A percentile compares a stretch with the other conserved stretches of the same genome.
phyloP scores from a whole-genome alignment of 345 rosid genomes.

The Eutrema heterophyllum region DNA sequence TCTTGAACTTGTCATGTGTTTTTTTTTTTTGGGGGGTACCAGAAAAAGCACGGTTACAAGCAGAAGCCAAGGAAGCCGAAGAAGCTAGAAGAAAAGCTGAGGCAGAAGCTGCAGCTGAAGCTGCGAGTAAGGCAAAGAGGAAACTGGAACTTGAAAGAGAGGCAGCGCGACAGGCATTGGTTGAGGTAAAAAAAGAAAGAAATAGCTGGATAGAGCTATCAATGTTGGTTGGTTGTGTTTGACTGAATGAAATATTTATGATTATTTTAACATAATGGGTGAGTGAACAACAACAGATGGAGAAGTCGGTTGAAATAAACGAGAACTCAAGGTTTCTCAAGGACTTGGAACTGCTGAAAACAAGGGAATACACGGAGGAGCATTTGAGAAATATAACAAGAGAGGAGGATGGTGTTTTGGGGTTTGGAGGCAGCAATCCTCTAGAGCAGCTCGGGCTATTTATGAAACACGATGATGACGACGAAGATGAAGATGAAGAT shows the following conservation, averaged over 20 bases:
- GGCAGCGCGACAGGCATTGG: constrained; percentile 79
- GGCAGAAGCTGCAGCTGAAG: constrained; percentile 58
- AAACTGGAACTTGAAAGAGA: constrained; percentile 75
- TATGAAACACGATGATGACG: constrained; percentile 60
- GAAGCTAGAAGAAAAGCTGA: constrained; percentile 71
- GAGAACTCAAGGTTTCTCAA: constrained; percentile 65
- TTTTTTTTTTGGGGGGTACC: not conserved
- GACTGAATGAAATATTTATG: not conserved
- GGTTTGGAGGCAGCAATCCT: constrained; percentile 61
- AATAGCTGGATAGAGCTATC: not conserved
- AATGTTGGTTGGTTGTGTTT: not conserved
- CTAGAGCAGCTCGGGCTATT: constrained; percentile 74
- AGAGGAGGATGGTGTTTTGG: constrained; percentile 57
- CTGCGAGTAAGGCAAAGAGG: constrained; percentile 51
- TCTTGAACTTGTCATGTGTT: not conserved
- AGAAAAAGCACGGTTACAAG: constrained; percentile 81
- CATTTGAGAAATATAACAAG: constrained; percentile 32
- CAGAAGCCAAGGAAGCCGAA: constrained; percentile 86
- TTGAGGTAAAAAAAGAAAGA: constrained; percentile 40
- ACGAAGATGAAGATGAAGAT: constrained; percentile 56
- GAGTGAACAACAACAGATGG: constrained; percentile 55
- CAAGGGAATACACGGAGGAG: constrained; percentile 18
- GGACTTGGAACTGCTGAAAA: constrained; percentile 74
- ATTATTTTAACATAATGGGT: too few relatives aligned
- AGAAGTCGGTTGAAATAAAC: constrained; percentile 79